Evolutionary conservation across 2,329 filamentous ascomycete genomes (phyloP), one percentile per base, ranked within the genome.

Genomic region (Aspergillus sp.): DNA sequence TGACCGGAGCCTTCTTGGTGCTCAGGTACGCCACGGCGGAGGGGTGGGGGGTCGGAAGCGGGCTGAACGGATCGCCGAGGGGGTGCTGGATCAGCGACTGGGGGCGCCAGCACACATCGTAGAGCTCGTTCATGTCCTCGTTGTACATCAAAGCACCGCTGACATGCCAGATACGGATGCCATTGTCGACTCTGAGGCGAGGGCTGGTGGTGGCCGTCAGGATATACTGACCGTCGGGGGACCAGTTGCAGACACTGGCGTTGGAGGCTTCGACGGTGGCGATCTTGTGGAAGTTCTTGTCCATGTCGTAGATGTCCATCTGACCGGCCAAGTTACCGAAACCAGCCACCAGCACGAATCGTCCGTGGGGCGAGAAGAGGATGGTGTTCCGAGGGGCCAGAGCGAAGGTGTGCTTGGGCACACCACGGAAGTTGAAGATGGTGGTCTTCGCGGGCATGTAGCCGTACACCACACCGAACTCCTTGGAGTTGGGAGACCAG

Each of bases 381-480:
- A 98, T 95, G 54, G 94, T 98, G 80, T 99, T 99, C 71, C 95
- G 89, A 11, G 95, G 95, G 3, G 83, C 89, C 56, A 97, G 84
- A 54, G 92, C 87, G 79, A 99, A 97, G 61, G 85, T 91, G 78
- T 97, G 91, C 60, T 89, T 90, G 19, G 90, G 83, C 61, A 92
- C 85, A 64, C 91, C 95, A 64, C 91, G 89, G 70, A 90, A 86
- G 77, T 97, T 97, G 86, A 98, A 99, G 68, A 99, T 95, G 68
- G 94, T 97, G 3, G 94, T 95, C 84, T 98, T 98, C 58, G 95
- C 91, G n/a, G 95, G 95, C 92, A 97, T 98, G 78, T 91, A 98
- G 63, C 95, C 95, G 75, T 99, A 99, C 15, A 97, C 89, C 32
- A 99, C 95, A 73, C 92, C 94, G 72, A 99, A 99, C 78, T 98